Conservation (phyloP, 75 land plant genomes). For the Cunninghamia lanceolata region DNA sequence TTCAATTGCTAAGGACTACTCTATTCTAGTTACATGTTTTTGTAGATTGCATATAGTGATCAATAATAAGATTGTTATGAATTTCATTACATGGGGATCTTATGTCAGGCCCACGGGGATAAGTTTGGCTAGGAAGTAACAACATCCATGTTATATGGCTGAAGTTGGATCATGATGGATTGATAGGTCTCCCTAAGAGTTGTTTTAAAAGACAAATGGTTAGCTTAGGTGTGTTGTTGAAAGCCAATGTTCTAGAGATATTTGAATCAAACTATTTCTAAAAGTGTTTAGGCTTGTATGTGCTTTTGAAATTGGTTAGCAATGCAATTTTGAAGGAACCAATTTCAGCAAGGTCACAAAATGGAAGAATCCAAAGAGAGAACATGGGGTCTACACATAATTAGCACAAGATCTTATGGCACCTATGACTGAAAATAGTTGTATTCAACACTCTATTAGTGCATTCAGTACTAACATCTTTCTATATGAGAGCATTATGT, state of each 20-base stretch:
- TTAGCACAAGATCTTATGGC: conserved; percentile 29
- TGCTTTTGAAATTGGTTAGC: conserved; percentile 12
- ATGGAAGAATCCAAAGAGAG: conserved; percentile 28
- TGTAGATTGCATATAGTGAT: no score
- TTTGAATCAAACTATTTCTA: conserved; percentile 44
- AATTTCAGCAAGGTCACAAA: conserved; percentile 17
- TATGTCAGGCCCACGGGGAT: no score
- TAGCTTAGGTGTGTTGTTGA: conserved; percentile 17
- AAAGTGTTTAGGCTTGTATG: conserved; percentile 18
- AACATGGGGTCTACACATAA: conserved; percentile 24
- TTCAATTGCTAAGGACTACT: no score
- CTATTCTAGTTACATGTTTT: no score
- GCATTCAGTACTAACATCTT: conserved; percentile 93
- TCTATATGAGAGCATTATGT: conserved; percentile 72
- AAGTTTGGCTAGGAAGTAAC: not conserved
- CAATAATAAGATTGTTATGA: no score
- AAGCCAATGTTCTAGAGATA: conserved; percentile 35
- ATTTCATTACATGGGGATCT: no score
- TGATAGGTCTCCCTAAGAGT: no score
- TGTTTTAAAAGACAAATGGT: no score
- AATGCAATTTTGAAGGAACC: not conserved
- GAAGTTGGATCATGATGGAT: not conserved
- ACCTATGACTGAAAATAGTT: conserved; percentile 16
- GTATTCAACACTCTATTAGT: conserved; percentile 48
- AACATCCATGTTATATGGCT: not conserved